Base-by-base conservation (phyloP, 116 monocot species). In the Dioscorea cayenensis region DNA sequence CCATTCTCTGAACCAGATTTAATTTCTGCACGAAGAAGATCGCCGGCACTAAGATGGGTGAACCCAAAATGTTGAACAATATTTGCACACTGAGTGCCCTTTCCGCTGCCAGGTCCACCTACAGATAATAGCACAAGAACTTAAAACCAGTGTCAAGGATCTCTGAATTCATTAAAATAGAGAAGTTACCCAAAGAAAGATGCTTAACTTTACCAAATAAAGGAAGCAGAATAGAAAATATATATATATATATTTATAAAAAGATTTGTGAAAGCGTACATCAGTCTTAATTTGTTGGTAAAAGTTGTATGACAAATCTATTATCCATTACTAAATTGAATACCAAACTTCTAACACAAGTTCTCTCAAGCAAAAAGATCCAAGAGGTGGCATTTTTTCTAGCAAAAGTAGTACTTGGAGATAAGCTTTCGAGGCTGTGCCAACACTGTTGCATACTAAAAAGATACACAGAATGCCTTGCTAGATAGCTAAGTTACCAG, bases 101-200 rank as follows among this genome's bases (percentile, higher is more conserved):
- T 96, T 73, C 95, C 96, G 74, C 90, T 90, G 35, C 96, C 96
- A 50, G 96, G 96, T 2, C 96, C 92, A 73, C 96, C 96, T 95
- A 73, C 59, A 84, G 20, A 62, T 60, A 22, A 7, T 62, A 27
- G 4, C 62, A 62, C 55, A 62, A 22, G 23, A 62, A 62, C 18
- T 23, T 62, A 17, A 27, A 62, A 62, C 7, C 62, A 62, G 8
- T 9, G 2, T 27, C 62, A 62, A 23, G 17, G n/a, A n/a, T 5
- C n/a, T 55, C 5, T 12, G n/a, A 55, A 62, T 62, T 27, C 23
- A 22, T 9, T 61, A 61, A 22, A 21, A 4, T 61, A 61, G 20
- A 8, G 1, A 20, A 22, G 0, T 25, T 61, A 22, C 10, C 3
- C 9, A 58, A 58, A 14, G 16, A 13, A 18, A 4, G 4, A 18